phyloP scores from a whole-genome alignment of 2,329 filamentous ascomycete genomes.

The Pezicula rhizophila region DNA sequence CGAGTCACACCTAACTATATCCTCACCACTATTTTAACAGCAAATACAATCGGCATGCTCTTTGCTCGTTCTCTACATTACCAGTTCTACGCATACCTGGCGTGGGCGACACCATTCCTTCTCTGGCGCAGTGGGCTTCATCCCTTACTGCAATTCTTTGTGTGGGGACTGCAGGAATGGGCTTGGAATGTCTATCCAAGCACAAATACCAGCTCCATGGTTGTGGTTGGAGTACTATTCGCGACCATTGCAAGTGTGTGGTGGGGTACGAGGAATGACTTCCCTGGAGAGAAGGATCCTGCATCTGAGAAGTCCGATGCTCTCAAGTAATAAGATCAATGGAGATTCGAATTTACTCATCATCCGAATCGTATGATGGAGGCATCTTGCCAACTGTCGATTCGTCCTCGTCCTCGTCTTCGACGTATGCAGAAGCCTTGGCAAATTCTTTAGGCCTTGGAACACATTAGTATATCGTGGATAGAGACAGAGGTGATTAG shows the following conservation, averaged over 20 bases:
- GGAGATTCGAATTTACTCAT: conserved; percentile 32
- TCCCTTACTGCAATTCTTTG: conserved; percentile 48
- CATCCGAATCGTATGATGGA: conserved; percentile 71
- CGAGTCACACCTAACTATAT: conserved; percentile 54
- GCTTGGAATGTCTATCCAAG: conserved; percentile 72
- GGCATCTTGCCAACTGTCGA: conserved; percentile 82
- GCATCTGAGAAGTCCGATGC: conserved; percentile 7
- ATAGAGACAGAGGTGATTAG: not conserved
- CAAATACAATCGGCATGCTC: conserved; percentile 61
- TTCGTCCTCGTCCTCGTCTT: conserved; percentile 68
- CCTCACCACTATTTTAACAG: conserved; percentile 54
- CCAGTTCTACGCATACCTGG: conserved; percentile 69
- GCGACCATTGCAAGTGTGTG: conserved; percentile 47
- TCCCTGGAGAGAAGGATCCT: conserved; percentile 12
- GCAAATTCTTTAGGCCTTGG: conserved; percentile 77
- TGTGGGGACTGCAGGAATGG: conserved; percentile 65
- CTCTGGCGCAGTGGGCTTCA: conserved; percentile 60
- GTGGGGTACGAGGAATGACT: conserved; percentile 30
- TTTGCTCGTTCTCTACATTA: conserved; percentile 69
- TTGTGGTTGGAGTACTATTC: conserved; percentile 66
- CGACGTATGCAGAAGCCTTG: conserved; percentile 53
- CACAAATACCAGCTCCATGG: conserved; percentile 54
- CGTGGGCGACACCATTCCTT: conserved; percentile 67
- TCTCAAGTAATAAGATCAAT: conserved; percentile 4
- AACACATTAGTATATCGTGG: conserved; percentile 2